Base-by-base conservation (phyloP, 805 yeast genomes). In the Cyberlindnera lachancei region DNA sequence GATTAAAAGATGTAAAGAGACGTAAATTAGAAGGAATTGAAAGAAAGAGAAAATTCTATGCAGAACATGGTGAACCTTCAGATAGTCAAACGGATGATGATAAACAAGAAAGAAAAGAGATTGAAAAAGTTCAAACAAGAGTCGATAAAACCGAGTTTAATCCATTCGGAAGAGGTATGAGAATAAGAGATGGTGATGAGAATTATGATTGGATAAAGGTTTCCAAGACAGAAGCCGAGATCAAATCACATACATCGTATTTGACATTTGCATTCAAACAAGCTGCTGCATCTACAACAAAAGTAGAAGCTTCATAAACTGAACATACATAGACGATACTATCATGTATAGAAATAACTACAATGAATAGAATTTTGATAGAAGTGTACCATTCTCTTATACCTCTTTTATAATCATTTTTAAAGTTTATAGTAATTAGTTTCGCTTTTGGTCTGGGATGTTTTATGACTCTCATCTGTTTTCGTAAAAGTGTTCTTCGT, bases 201-300 rank as follows among this genome's bases (percentile, higher is more conserved):
- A 69, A 68, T 3, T 92, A 65, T 53, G 59, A 73, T 18, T 92
- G 99, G 99, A 63, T 66, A 35, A 69, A 84, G 44, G 92, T 88
- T n/a, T 75, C 95, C 13, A 79, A 76, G 53, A 65, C 78, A 7
- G 98, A 90, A 54, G 48, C 77, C 4, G 97, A 92, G 52, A 66
- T 90, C 46, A 90, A 90, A 60, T 79, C 87, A 6, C 99, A 92
- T 48, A 92, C 99, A 0, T 85, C 96, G 0, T 92, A 86, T 53
- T 61, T 92, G 49, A 85, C 96, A 2, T 92, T 92, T 68, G 99
- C 98, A 16, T 68, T 65, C 37, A 68, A 61, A 43, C 56, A 57
- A 39, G 48, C 48, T 6, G 18, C 22, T 11, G 16, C 32, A 17
- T 13, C n/a, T 23, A 12, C 18, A 25, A 7, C 18, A n/a, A n/a